These are phyloP conservation scores for Fusarium lyarnte DNA, from an alignment of 2,329 filamentous ascomycete genomes.

Conservation along the genomic window DNA sequence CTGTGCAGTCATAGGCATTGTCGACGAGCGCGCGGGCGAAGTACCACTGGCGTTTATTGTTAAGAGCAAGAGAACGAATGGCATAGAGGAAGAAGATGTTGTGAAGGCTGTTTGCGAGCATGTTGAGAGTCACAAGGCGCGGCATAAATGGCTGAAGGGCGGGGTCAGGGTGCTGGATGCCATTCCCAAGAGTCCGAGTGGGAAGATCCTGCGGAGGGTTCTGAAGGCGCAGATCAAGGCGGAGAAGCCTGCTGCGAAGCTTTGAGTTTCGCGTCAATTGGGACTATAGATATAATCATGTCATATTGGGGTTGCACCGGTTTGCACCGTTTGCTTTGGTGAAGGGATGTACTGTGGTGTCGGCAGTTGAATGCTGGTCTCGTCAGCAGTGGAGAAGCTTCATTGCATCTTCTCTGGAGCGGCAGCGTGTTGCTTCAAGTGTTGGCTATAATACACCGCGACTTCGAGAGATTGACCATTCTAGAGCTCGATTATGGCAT, in stretches of 20 bases:
- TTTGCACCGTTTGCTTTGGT: neutral
- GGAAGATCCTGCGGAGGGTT: conserved; percentile 65
- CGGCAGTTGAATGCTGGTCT: neutral
- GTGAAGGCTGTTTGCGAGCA: conserved; percentile 63
- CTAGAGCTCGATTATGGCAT: rapidly evolving
- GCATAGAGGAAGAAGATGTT: conserved; percentile 62
- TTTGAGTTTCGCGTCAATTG: neutral
- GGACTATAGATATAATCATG: rapidly evolving
- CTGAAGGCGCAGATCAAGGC: conserved; percentile 49
- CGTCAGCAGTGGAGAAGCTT: neutral
- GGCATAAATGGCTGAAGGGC: conserved; percentile 74
- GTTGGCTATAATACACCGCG: neutral
- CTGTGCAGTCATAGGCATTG: conserved; percentile 77
- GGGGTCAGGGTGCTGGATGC: conserved; percentile 70
- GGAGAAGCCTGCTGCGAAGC: conserved; percentile 9
- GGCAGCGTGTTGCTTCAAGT: neutral
- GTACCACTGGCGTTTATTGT: conserved; percentile 71
- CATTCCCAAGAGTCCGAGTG: conserved; percentile 77
- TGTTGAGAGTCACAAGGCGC: conserved; percentile 72
- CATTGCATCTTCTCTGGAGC: neutral
- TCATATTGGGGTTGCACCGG: too few species aligned
- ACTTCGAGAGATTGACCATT: rapidly evolving
- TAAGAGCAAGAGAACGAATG: conserved; percentile 55
- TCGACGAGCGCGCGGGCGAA: conserved; percentile 66
- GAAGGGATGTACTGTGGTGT: neutral